Evolutionary conservation across 192 early-diverging fungal genomes (phyloP), one percentile per base, ranked within the genome.

Genomic region (Mortierella alpina): DNA sequence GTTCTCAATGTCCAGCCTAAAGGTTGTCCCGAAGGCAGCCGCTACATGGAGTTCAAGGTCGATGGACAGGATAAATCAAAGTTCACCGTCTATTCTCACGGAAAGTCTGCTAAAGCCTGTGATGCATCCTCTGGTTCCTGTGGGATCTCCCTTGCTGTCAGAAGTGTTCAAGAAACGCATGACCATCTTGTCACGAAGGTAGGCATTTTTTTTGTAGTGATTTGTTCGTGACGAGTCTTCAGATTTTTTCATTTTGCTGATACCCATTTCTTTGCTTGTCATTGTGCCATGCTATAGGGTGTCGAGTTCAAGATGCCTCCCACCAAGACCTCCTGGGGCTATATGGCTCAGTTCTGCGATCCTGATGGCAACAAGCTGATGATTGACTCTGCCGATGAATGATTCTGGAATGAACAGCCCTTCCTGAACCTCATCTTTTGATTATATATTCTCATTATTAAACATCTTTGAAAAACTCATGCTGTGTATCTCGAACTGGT

Each of bases 291-390:
- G 31, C 4, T 4, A 17, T 56, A 75, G 74, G 74, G 76, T 4
- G 69, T 79, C 5, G 40, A 53, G 17, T 79, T 71, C 18, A 66
- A 64, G 50, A 71, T 79, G 76, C 57, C 56, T 6, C 76, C 76
- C 0, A 40, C 56, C 1, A 61, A 79, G 31, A 61, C 62, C 51
- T 68, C 76, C 7, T 79, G 76, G 76, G 76, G 76, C 14, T 59
- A 49, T n/a, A 54, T 79, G 58, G 76, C 76, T 15, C 49, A 59
- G 57, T 53, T 79, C n/a, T 10, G 23, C 2, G 76, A 79, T 10
- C 76, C 76, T 4, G 76, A 79, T 68, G 76, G 76, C 49, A 79
- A 79, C 52, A 31, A 46, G 6, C 46, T 75, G 50, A 68, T 57
- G 31, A 31, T 31, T 31, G 31, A 31, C 31, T 31, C 31, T 31